Percentiles rank a stretch among this genome's conserved stretches.
These are phyloP conservation scores for Cenchrus purpureus DNA, from an alignment of 176 grass and related monocot species.

Conservation along the genomic window DNA sequence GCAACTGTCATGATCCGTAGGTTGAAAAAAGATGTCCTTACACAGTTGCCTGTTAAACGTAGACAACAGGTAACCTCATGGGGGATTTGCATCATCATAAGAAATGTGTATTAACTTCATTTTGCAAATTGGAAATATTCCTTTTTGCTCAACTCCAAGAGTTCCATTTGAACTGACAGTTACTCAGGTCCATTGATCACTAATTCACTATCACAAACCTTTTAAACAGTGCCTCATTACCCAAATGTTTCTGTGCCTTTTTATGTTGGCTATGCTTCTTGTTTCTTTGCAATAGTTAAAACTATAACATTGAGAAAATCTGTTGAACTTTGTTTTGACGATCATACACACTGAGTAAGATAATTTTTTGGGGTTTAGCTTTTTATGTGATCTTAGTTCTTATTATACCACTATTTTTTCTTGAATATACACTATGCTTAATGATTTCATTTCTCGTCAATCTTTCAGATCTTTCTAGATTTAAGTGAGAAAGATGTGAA, in stretches of 20 bases:
- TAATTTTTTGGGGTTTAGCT: conserved; percentile 26
- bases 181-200: not conserved
- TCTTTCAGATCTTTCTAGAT: conserved; percentile 85
- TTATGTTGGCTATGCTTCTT: conserved; percentile 20
- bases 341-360: not conserved
- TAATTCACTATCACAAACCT: conserved; percentile 2
- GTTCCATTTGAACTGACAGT: not conserved
- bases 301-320: conserved; percentile 10
- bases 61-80: conserved; percentile 71
- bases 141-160: not conserved
- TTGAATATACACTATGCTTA: conserved; percentile 11
- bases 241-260: conserved; percentile 14
- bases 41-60: conserved; percentile 82
- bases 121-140: not conserved
- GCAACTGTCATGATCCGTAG: conserved; percentile 96
- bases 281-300: conserved; percentile 5
- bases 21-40: conserved; percentile 93
- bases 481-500: conserved; percentile 86
- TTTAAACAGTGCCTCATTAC: conserved; percentile 2
- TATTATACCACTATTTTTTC: conserved; percentile 5
- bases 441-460: conserved; percentile 24
- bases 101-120: conserved; percentile 8
- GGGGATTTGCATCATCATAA: not conserved
- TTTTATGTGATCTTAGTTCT: conserved; percentile 24
- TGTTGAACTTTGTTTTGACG: not conserved